These are phyloP conservation scores for Xylariaceae sp. DNA, from an alignment of 2,329 filamentous ascomycete genomes.

Conservation along the genomic window DNA sequence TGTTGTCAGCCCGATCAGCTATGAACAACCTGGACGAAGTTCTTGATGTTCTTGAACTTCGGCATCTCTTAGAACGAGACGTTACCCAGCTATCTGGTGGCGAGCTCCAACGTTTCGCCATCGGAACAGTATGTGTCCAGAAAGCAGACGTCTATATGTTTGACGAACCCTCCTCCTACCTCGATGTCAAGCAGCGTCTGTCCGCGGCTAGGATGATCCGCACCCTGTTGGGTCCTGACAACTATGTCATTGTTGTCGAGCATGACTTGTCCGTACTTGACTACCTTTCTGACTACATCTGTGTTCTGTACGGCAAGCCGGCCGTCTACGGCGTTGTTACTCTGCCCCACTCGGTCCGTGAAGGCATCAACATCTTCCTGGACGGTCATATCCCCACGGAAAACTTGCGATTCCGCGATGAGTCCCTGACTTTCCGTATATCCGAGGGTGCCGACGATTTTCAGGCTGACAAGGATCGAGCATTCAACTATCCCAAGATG, in stretches of 20 bases:
- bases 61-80: constrained; percentile 88
- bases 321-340: constrained; percentile 98
- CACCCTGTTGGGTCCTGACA: constrained; percentile 78
- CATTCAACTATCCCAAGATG: constrained; percentile 86
- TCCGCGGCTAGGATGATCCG: constrained; percentile 89
- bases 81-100: constrained; percentile 89
- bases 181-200: constrained; percentile 98
- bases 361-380: constrained; percentile 99
- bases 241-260: constrained; percentile 98
- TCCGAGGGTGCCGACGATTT: constrained; percentile 87
- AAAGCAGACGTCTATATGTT: constrained; percentile 99
- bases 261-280: constrained; percentile 98
- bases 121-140: constrained; percentile 92
- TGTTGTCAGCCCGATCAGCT: constrained; percentile 72
- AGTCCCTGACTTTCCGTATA: constrained; percentile 93
- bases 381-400: constrained; percentile 98
- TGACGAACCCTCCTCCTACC: constrained; percentile 96
- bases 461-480: constrained; percentile 75
- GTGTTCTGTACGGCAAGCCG: constrained; percentile 91
- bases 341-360: constrained; percentile 88
- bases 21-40: constrained; percentile 80
- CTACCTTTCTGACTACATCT: constrained; percentile 98
- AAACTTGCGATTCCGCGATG: constrained; percentile 96
- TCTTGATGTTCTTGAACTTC: constrained; percentile 77
- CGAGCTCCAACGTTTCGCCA: constrained; percentile 96